These are phyloP conservation scores for Rauvolfia tetraphylla DNA, from an alignment of 257 asterid genomes.

Conservation along the genomic window DNA sequence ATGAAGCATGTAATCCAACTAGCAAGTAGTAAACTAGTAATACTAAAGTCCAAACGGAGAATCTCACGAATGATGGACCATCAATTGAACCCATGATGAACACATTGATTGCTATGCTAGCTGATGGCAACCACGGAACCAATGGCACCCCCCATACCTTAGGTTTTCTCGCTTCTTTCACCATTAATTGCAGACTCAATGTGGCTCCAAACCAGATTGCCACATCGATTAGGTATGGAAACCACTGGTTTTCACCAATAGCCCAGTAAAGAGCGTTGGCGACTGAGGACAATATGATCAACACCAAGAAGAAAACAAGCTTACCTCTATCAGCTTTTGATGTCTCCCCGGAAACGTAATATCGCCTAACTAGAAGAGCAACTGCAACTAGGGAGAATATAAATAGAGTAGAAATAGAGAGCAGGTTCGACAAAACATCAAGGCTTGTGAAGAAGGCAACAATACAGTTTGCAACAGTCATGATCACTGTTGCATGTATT, in stretches of 20 bases:
- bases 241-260: constrained; percentile 32
- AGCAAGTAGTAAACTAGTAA: constrained; percentile 44
- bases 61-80: constrained; percentile 40
- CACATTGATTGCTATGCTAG: constrained; percentile 46
- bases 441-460: constrained; percentile 60
- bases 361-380: constrained; percentile 48
- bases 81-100: constrained; percentile 61
- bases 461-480: constrained; percentile 41
- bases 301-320: constrained; percentile 27
- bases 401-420: constrained; percentile 56
- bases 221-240: constrained; percentile 37
- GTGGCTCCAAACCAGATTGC: constrained; percentile 45
- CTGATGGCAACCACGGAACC: constrained; percentile 68
- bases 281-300: constrained; percentile 41
- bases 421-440: constrained; percentile 37
- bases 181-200: constrained; percentile 18
- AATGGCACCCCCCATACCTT: constrained; percentile 59
- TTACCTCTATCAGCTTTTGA: constrained; percentile 35
- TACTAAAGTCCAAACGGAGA: constrained; percentile 37
- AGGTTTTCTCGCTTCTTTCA: constrained; percentile 20
- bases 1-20: constrained; percentile 61
- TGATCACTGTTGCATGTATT: constrained; percentile 44
- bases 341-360: constrained; percentile 48
- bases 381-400: constrained; percentile 55
- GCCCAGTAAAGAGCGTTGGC: constrained; percentile 53